A percentile compares a stretch with the other conserved stretches of the same genome.
Conservation (phyloP, 345 rosid species). For the Citrus mangshanensis region DNA sequence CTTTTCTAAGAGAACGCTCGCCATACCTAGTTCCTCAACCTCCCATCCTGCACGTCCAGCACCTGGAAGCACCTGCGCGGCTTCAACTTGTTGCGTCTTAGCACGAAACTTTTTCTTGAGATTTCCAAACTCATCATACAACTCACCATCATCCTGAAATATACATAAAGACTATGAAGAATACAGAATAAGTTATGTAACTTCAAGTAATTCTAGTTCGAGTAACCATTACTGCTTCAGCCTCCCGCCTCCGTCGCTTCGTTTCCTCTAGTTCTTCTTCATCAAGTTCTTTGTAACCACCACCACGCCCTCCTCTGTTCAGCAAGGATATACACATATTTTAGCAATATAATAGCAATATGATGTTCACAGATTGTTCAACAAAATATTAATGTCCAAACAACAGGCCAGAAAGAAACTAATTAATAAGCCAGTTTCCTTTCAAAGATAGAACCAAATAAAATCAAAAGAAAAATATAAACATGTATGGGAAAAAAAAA, state of each 20-base stretch:
- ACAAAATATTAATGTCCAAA: background rate
- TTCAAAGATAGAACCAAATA: background rate
- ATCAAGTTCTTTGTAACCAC: slow-evolving; percentile 98
- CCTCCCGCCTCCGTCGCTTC: slow-evolving; percentile 81
- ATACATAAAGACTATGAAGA: slow-evolving; percentile 16
- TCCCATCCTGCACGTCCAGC: slow-evolving; percentile 99
- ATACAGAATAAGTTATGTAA: slow-evolving; percentile 11
- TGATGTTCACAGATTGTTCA: background rate
- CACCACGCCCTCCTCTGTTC: slow-evolving; percentile 94
- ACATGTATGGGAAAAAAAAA: background rate
- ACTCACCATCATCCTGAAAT: slow-evolving; percentile 91
- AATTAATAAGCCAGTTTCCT: background rate
- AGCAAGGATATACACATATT: slow-evolving; percentile 7
- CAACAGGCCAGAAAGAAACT: background rate
- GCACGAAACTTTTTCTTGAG: slow-evolving; percentile 93
- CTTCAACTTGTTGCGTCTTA: slow-evolving; percentile 74
- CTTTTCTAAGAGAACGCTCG: background rate
- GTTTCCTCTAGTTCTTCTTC: slow-evolving; percentile 99
- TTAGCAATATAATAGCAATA: background rate
- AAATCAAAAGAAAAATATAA: background rate
- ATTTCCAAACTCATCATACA: slow-evolving; percentile 99
- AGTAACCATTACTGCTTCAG: slow-evolving; percentile 68
- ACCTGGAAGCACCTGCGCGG: slow-evolving; percentile 56
- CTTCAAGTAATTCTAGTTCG: slow-evolving; percentile 5
- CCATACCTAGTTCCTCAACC: slow-evolving; percentile 84